Conservation (phyloP, 2,329 filamentous ascomycete genomes). For the Diaporthe destruens region DNA sequence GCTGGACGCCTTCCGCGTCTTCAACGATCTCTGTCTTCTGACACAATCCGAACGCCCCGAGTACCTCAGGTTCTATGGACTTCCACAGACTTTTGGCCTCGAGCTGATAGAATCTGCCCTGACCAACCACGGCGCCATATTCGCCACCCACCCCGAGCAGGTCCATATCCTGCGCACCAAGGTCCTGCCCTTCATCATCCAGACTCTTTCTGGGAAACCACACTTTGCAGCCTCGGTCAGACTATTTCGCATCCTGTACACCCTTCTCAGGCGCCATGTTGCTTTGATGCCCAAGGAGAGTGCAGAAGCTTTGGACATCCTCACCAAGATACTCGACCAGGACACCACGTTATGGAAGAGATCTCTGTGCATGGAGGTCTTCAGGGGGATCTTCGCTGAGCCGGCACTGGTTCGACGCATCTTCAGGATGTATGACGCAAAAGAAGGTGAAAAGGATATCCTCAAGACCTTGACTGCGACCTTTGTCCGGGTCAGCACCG, state of each 20-base stretch:
- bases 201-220: slow-evolving; percentile 80
- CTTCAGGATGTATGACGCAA: slow-evolving; percentile 82
- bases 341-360: slow-evolving; percentile 89
- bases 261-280: slow-evolving; percentile 83
- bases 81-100: slow-evolving; percentile 86
- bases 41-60: slow-evolving; percentile 87
- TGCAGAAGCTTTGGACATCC: slow-evolving; percentile 82
- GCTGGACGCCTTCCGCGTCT: slow-evolving; percentile 86
- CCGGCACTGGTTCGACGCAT: slow-evolving; percentile 82
- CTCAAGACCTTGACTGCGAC: slow-evolving; percentile 86
- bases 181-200: slow-evolving; percentile 86
- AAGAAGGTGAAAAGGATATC: slow-evolving; percentile 79
- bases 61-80: slow-evolving; percentile 82
- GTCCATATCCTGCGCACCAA: slow-evolving; percentile 80
- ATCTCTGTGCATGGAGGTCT: slow-evolving; percentile 90
- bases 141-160: slow-evolving; percentile 83
- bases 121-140: slow-evolving; percentile 85
- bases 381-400: slow-evolving; percentile 87
- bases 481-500: slow-evolving; percentile 92
- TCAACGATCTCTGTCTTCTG: slow-evolving; percentile 90
- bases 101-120: slow-evolving; percentile 94
- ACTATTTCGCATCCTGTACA: slow-evolving; percentile 84
- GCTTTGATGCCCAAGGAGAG: slow-evolving; percentile 81
- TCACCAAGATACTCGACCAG: slow-evolving; percentile 90
- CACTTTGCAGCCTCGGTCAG: slow-evolving; percentile 87